phyloP scores from a whole-genome alignment of 75 land plant species.

The Cryptomeria japonica region DNA sequence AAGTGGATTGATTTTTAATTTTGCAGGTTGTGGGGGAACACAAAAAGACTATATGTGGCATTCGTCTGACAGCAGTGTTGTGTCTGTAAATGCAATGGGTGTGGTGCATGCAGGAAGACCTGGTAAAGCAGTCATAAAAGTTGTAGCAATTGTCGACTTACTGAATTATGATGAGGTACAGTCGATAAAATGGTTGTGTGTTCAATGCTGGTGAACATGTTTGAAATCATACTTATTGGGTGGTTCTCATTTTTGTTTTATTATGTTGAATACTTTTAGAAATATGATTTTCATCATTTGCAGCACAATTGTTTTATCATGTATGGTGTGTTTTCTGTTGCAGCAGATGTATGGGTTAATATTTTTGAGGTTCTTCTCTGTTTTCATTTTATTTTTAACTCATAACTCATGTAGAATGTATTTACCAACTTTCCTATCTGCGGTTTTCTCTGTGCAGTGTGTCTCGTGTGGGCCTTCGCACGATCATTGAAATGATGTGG shows the following conservation, averaged over 20 bases:
- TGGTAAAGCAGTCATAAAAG: constrained; percentile 78
- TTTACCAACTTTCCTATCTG: background rate
- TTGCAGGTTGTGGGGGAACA: constrained; percentile 75
- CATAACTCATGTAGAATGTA: too few species aligned
- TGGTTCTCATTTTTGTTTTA: background rate
- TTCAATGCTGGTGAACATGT: background rate
- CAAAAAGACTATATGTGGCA: constrained; percentile 76
- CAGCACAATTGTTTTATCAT: background rate
- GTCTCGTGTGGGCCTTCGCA: background rate
- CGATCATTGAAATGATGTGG: background rate
- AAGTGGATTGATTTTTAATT: background rate
- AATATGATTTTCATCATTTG: background rate
- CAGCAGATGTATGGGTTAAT: too few species aligned
- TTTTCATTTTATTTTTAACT: too few species aligned
- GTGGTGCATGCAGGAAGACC: constrained; percentile 59
- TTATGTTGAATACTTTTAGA: background rate
- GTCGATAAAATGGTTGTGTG: background rate
- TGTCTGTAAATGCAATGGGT: constrained; percentile 69
- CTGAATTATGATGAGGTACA: constrained; percentile 87
- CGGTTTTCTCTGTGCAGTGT: background rate
- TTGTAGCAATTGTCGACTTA: constrained; percentile 58
- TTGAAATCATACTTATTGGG: background rate
- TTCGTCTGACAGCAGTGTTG: constrained; percentile 61
- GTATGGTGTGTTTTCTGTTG: background rate
- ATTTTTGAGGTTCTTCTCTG: background rate